These are phyloP conservation scores for Rugonectria rugulosa DNA, from an alignment of 2,329 filamentous ascomycete genomes.

Conservation along the genomic window DNA sequence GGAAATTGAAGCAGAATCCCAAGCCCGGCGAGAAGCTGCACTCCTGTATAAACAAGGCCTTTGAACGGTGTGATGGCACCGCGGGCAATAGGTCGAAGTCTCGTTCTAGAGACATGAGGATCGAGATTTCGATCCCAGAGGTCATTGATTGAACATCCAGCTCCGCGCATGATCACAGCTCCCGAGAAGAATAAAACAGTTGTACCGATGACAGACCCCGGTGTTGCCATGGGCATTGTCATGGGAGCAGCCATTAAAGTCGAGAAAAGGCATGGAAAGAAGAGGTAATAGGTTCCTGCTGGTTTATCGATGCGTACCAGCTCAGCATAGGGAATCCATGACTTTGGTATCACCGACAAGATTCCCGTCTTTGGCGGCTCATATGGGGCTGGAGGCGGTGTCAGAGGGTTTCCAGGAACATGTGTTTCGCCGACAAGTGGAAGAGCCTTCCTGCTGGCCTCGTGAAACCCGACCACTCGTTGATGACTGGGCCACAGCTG, in stretches of 20 bases:
- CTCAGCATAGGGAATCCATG: slow-evolving; percentile 82
- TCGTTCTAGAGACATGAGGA: slow-evolving; percentile 78
- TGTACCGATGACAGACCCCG: slow-evolving; percentile 69
- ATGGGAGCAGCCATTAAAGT: slow-evolving; percentile 81
- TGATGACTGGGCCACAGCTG: slow-evolving; percentile 24
- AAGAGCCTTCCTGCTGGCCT: slow-evolving; percentile 28
- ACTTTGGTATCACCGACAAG: slow-evolving; percentile 71
- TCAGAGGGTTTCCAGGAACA: not conserved
- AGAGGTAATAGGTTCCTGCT: slow-evolving; percentile 83
- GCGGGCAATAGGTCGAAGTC: slow-evolving; percentile 81
- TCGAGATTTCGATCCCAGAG: slow-evolving; percentile 90
- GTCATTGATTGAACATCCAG: slow-evolving; percentile 89
- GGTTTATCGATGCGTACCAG: slow-evolving; percentile 84
- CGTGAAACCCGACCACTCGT: slow-evolving; percentile 35
- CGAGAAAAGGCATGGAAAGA: slow-evolving; percentile 85
- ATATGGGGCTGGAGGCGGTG: slow-evolving; percentile 55
- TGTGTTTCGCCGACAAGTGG: slow-evolving; percentile 22
- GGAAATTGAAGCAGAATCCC: slow-evolving; percentile 81
- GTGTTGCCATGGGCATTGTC: slow-evolving; percentile 65
- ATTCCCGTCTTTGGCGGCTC: slow-evolving; percentile 75
- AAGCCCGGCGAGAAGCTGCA: slow-evolving; percentile 76
- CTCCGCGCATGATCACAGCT: slow-evolving; percentile 84
- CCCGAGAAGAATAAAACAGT: slow-evolving; percentile 76
- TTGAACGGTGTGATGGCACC: slow-evolving; percentile 76
- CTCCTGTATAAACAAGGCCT: slow-evolving; percentile 77